Base-by-base conservation (phyloP, 1,284 basidiomycete species). In the Rhodotorula sp. region DNA sequence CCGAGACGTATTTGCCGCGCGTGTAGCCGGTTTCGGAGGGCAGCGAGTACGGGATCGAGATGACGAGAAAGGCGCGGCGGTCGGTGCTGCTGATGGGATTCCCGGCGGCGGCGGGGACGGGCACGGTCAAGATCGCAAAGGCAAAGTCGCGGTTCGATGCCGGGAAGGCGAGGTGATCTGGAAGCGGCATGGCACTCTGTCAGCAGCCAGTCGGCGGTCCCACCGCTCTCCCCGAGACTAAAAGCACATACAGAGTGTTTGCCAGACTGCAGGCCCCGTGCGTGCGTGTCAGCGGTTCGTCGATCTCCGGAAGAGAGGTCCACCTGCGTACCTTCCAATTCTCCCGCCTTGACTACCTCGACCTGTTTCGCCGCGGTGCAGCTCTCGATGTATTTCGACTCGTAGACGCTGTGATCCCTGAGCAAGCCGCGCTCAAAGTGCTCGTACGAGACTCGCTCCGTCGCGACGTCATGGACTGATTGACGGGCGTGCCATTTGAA, bases 101-200 rank as follows among this genome's bases (percentile, higher is more conserved):
- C n/a, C 46, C n/a, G 1, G 60, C 17, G 1, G 53, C 12, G 0
- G 70, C 14, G 6, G 57, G 53, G 7, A 55, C 30, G n/a, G 65
- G 51, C 44, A 22, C 20, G n/a, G 73, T 74, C 49, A 67, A 56
- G 60, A 74, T 59, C 22, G 56, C 26, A 45, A 71, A 67, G 49
- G 60, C 56, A n/a, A 74, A 74, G 14, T 64, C 68, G 55, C 73
- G 70, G 17, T 65, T 62, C 42, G 70, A 51, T 10, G 70, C 64
- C 45, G 64, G 68, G 29, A 62, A 60, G 30, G 67, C 58, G 49
- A 63, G 62, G 17, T 63, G 42, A 65, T 61, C 71, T 65, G 66
- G 22, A 4, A 18, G n/a, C 4, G 49, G 26, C 6, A 15, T 2
- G 51, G 6, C 26, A 7, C n/a, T 22, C 22, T 8, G 26, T 53